Percentiles rank a stretch among this genome's conserved stretches.
Conservation (phyloP, 768 basidiomycete species). For the Collybia sordida region DNA sequence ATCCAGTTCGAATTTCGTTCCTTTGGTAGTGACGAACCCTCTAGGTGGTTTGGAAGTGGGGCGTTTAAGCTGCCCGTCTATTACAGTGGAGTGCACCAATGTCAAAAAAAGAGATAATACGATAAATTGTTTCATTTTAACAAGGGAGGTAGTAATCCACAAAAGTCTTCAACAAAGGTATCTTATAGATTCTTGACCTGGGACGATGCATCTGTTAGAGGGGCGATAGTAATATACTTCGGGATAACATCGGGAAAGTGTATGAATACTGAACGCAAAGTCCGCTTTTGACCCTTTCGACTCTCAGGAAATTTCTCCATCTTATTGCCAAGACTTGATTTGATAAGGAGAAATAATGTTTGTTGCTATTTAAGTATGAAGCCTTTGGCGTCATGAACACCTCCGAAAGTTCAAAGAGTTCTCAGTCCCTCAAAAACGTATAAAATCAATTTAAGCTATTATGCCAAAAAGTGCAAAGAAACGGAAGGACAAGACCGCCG, state of each 20-base stretch:
- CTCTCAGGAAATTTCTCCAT: too few relatives aligned
- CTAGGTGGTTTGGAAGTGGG: conserved; percentile 19
- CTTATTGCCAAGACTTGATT: too few relatives aligned
- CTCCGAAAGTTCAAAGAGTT: too few relatives aligned
- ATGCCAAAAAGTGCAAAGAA: conserved; percentile 91
- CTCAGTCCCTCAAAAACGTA: too few relatives aligned
- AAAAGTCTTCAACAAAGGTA: background rate
- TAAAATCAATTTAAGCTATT: background rate
- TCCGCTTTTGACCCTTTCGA: too few relatives aligned
- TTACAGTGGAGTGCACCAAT: conserved; percentile 6
- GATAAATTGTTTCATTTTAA: conserved; percentile 8
- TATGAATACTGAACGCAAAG: background rate
- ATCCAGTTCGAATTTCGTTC: conserved; percentile 41
- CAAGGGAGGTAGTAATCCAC: too few relatives aligned
- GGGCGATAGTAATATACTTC: conserved; percentile 8
- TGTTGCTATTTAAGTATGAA: too few relatives aligned
- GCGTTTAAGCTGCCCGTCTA: conserved; percentile 1
- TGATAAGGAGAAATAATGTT: too few relatives aligned
- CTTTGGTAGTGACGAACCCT: conserved; percentile 45
- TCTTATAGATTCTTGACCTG: background rate
- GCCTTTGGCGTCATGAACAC: background rate
- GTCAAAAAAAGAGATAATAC: conserved; percentile 2
- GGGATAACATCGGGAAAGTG: conserved; percentile 21
- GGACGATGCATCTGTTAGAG: background rate
- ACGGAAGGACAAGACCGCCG: conserved; percentile 82